Conservation (phyloP, 495 filamentous ascomycete species). For the Penicillium cataractarum region DNA sequence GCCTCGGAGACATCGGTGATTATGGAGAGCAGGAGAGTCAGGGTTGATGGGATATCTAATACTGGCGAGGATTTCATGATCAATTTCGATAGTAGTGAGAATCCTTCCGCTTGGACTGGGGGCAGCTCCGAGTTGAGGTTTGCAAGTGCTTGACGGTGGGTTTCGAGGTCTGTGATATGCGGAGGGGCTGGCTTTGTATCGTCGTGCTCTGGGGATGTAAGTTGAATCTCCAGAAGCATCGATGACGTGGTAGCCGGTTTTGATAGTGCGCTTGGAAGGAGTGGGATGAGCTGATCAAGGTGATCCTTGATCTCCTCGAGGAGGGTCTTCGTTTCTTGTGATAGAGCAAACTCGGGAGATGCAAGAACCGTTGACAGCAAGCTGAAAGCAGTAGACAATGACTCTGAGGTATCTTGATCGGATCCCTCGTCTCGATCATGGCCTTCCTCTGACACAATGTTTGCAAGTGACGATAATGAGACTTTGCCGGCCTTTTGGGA, state of each 20-base stretch:
- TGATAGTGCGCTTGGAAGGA: slow-evolving; percentile 38
- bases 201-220: slow-evolving; percentile 56
- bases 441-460: slow-evolving; percentile 33
- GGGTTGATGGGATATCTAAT: slow-evolving; percentile 69
- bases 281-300: slow-evolving; percentile 47
- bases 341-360: slow-evolving; percentile 60
- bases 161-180: slow-evolving; percentile 67
- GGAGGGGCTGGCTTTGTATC: slow-evolving; percentile 41
- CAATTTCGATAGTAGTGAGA: slow-evolving; percentile 68
- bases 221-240: slow-evolving; percentile 58
- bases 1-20: slow-evolving; percentile 56
- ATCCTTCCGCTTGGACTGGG: slow-evolving; percentile 77
- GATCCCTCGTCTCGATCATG: slow-evolving; percentile 18
- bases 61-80: slow-evolving; percentile 64
- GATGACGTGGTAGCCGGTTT: slow-evolving; percentile 57
- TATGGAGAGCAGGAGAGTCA: slow-evolving; percentile 67
- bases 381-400: slow-evolving; percentile 63
- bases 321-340: slow-evolving; percentile 45
- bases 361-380: slow-evolving; percentile 69
- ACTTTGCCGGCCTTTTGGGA: slow-evolving; percentile 24
- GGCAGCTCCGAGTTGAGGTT: slow-evolving; percentile 77
- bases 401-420: slow-evolving; percentile 53
- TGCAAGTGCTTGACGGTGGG: slow-evolving; percentile 68
- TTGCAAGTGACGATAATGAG: slow-evolving; percentile 44
- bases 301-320: slow-evolving; percentile 56